Evolutionary conservation across 306 rosid species (phyloP).

Genomic region (Acacia acuminata): DNA sequence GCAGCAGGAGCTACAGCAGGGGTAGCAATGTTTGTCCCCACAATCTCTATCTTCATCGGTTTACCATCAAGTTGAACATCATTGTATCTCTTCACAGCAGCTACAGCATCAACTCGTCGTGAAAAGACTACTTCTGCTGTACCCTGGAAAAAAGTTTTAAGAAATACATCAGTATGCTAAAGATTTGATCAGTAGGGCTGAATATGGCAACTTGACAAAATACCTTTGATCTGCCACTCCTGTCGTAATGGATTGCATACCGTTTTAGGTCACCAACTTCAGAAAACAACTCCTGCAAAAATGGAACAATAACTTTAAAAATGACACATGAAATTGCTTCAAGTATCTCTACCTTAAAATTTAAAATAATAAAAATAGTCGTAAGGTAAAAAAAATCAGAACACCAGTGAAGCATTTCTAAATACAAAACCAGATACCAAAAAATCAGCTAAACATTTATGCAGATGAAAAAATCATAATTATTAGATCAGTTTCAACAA

Average conservation of each 20-base stretch:
- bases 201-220: slow-evolving; percentile 34
- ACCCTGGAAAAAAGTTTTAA: slow-evolving; percentile 63
- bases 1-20: slow-evolving; percentile 51
- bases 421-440: background rate
- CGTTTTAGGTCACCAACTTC: slow-evolving; percentile 96
- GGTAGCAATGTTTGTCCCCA: slow-evolving; percentile 75
- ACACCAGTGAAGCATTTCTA: background rate
- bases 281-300: slow-evolving; percentile 79
- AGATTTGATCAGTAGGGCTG: slow-evolving; percentile 35
- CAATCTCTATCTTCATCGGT: slow-evolving; percentile 93
- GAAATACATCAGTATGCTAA: slow-evolving; percentile 41
- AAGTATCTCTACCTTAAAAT: background rate
- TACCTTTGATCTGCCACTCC: slow-evolving; percentile 99
- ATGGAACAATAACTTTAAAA: background rate
- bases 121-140: slow-evolving; percentile 91
- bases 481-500: background rate
- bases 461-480: background rate
- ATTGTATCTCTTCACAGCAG: slow-evolving; percentile 95
- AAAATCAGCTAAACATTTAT: background rate
- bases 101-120: slow-evolving; percentile 73
- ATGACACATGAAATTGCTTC: background rate
- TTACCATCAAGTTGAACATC: slow-evolving; percentile 94
- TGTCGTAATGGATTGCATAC: slow-evolving; percentile 73
- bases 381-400: background rate
- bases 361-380: background rate